Evolutionary conservation across 2,329 filamentous ascomycete species (phyloP).

Genomic region (Cordyceps fumosorosea): DNA sequence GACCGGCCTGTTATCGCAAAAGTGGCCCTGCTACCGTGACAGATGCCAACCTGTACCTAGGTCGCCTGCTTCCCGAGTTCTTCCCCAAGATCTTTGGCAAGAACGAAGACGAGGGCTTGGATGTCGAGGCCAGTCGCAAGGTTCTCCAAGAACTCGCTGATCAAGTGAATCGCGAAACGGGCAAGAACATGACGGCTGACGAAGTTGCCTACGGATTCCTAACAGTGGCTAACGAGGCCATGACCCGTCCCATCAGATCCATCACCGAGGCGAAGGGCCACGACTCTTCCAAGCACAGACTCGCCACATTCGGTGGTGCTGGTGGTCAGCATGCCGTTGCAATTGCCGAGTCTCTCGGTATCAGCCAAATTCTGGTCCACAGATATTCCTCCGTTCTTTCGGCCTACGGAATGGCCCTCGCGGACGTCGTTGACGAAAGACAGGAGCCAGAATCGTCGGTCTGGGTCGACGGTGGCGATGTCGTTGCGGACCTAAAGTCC

Average conservation of each 20-base stretch:
- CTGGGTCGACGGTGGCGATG: constrained; percentile 52
- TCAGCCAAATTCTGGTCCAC: constrained; percentile 79
- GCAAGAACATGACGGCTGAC: constrained; percentile 66
- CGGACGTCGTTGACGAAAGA: constrained; percentile 86
- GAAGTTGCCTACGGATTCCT: constrained; percentile 87
- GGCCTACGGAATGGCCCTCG: constrained; percentile 87
- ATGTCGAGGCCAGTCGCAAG: constrained; percentile 66
- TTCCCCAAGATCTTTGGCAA: constrained; percentile 94
- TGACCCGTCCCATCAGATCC: constrained; percentile 84
- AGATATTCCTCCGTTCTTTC: constrained; percentile 84
- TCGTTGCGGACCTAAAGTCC: constrained; percentile 54
- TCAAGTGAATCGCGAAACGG: constrained; percentile 70
- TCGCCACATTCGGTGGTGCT: constrained; percentile 87
- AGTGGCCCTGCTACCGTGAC: constrained; percentile 88
- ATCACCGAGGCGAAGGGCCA: constrained; percentile 90
- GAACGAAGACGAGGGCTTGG: constrained; percentile 75
- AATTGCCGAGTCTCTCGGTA: constrained; percentile 77
- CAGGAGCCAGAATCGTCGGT: constrained; percentile 68
- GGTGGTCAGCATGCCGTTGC: constrained; percentile 90
- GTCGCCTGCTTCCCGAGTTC: constrained; percentile 78
- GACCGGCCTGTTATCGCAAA: constrained; percentile 86
- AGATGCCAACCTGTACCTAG: constrained; percentile 82
- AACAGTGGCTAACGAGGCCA: constrained; percentile 84
- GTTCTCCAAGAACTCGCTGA: constrained; percentile 70
- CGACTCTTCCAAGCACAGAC: constrained; percentile 81